Conservation (phyloP, 2,329 filamentous ascomycete species). For the Pseudogymnoascus sp. region DNA sequence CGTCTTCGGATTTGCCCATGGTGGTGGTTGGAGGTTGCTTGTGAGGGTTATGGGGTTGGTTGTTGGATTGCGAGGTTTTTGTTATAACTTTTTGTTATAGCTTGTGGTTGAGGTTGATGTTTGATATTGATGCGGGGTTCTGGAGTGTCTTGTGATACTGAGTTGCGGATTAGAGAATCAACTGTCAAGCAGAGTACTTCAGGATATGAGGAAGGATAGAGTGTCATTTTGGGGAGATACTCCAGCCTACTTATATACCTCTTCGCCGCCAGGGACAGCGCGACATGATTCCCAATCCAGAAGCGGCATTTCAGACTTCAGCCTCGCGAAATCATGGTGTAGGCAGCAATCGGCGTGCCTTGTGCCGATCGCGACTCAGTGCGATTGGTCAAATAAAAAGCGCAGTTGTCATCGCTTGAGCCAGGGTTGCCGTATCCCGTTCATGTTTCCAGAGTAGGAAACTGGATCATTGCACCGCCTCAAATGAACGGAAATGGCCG, state of each 20-base stretch:
- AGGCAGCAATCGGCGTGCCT: not conserved
- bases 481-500: not conserved
- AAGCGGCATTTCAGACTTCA: not conserved
- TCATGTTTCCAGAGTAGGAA: not conserved
- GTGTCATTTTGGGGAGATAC: not conserved
- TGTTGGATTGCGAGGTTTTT: not conserved
- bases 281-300: not conserved
- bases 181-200: not conserved
- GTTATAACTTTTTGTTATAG: conserved; percentile 1
- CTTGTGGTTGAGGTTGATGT: not conserved
- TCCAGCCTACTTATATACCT: not conserved
- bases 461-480: not conserved
- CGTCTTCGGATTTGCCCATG: conserved; percentile 11
- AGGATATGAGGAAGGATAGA: not conserved
- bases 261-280: not conserved
- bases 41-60: not conserved
- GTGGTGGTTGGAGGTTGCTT: conserved; percentile 16
- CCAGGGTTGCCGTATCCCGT: not conserved
- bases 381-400: not conserved
- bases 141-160: not conserved
- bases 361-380: not conserved
- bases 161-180: not conserved
- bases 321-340: not conserved
- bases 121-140: not conserved
- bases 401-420: not conserved